Evolutionary conservation across 2,329 filamentous ascomycete genomes (phyloP).

Genomic region (Fusarium fracticaudum): DNA sequence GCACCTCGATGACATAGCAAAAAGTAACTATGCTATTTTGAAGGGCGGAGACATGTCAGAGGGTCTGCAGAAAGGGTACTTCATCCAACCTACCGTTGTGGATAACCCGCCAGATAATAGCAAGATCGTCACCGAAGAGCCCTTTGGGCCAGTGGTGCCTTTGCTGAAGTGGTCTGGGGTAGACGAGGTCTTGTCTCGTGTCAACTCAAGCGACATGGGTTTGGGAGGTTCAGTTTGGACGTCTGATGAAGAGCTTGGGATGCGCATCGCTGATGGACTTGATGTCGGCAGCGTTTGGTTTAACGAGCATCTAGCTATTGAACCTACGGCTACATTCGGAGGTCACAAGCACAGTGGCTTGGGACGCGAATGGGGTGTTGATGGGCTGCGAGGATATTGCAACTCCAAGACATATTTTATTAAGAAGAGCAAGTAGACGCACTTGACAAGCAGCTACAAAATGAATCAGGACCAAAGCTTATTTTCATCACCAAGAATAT

Average conservation of each 20-base stretch:
- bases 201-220: constrained; percentile 16
- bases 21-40: neutral
- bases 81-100: neutral
- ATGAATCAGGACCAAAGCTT: neutral
- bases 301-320: constrained; percentile 4
- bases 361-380: constrained; percentile 9
- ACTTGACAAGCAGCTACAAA: too few species aligned
- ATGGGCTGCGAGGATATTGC: constrained; percentile 14
- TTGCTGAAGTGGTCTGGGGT: constrained; percentile 5
- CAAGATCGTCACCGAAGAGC: constrained; percentile 10
- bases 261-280: neutral
- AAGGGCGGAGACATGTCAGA: neutral
- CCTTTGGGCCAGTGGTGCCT: constrained; percentile 18
- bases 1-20: neutral
- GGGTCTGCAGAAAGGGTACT: neutral
- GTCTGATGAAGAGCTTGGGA: neutral
- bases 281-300: constrained; percentile 19
- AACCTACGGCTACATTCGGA: constrained; percentile 5
- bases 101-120: constrained; percentile 19
- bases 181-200: constrained; percentile 7
- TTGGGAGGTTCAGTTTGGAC: constrained; percentile 20
- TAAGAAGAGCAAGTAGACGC: neutral
- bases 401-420: constrained; percentile 3
- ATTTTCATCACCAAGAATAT: too few species aligned
- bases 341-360: constrained; percentile 25